phyloP scores from a whole-genome alignment of 192 early-diverging fungal species.

The Backusella liffmaniae region DNA sequence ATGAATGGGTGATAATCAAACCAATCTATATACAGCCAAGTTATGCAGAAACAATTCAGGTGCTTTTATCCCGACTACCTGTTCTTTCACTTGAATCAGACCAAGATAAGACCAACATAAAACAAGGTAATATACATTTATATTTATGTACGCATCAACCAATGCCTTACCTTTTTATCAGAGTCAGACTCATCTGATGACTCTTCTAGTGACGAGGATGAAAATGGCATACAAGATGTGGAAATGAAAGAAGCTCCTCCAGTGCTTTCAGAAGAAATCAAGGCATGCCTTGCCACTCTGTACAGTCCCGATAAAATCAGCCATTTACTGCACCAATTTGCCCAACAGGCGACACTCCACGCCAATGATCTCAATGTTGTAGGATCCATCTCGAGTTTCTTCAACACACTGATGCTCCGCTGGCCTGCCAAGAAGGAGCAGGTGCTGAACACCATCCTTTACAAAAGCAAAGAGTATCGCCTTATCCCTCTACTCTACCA shows the following conservation, averaged over 20 bases:
- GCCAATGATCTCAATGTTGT: neutral
- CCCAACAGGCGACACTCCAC: neutral
- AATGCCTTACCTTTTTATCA: too few species aligned
- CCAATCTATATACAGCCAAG: neutral
- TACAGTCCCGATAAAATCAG: conserved; percentile 7
- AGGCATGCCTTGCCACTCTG: neutral
- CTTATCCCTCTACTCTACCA: conserved; percentile 19
- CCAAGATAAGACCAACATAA: neutral
- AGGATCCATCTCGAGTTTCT: conserved; percentile 34
- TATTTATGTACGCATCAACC: too few species aligned
- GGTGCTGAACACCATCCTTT: conserved; percentile 52
- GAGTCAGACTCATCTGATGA: conserved; percentile 32
- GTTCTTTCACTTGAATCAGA: neutral
- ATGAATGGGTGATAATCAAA: neutral
- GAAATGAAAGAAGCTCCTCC: conserved; percentile 21
- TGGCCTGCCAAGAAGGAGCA: conserved; percentile 56
- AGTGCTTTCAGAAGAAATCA: neutral
- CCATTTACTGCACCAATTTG: neutral
- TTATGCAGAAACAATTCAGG: neutral
- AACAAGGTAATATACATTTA: neutral
- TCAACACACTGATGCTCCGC: conserved; percentile 53
- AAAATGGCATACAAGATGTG: conserved; percentile 37
- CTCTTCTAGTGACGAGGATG: conserved; percentile 38
- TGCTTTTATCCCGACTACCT: conserved; percentile 8
- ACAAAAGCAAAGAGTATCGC: conserved; percentile 6